Conservation (phyloP, 2,329 filamentous ascomycete genomes). For the Fusarium brevicatenulatum region DNA sequence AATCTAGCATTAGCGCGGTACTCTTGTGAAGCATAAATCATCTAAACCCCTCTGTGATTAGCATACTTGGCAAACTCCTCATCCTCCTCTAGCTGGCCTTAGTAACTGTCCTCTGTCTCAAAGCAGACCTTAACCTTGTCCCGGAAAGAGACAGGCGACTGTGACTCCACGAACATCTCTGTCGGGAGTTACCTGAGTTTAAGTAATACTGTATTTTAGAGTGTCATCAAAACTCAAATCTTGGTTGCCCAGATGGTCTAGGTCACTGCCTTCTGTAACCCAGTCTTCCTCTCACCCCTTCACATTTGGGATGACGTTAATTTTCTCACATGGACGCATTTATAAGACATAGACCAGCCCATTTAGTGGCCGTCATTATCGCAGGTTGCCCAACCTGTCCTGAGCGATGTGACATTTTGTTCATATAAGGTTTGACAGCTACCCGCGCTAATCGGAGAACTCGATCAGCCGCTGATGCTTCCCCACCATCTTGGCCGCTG, state of each 20-base stretch:
- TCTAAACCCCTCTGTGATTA: not conserved
- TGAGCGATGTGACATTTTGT: not conserved
- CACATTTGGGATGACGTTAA: no score
- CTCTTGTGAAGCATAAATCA: not conserved
- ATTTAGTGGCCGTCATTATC: fast-evolving
- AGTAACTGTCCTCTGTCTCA: conserved; percentile 10
- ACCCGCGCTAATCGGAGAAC: no score
- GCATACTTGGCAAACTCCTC: not conserved
- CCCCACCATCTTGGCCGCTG: not conserved
- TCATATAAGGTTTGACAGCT: not conserved
- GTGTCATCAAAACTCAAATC: not conserved
- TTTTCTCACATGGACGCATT: no score
- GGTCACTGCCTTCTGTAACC: not conserved
- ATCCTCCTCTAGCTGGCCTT: not conserved
- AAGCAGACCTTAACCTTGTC: not conserved
- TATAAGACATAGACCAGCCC: no score
- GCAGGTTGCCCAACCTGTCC: no score
- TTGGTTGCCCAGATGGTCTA: not conserved
- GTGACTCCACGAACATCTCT: no score
- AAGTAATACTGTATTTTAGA: not conserved
- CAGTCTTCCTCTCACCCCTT: no score
- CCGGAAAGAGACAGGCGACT: not conserved
- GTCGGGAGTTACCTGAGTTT: no score
- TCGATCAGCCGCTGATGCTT: not conserved
- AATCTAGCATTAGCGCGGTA: not conserved